A percentile compares a stretch with the other conserved stretches of the same genome.
Evolutionary conservation across 345 rosid species (phyloP).

Genomic region (Citrus medica): DNA sequence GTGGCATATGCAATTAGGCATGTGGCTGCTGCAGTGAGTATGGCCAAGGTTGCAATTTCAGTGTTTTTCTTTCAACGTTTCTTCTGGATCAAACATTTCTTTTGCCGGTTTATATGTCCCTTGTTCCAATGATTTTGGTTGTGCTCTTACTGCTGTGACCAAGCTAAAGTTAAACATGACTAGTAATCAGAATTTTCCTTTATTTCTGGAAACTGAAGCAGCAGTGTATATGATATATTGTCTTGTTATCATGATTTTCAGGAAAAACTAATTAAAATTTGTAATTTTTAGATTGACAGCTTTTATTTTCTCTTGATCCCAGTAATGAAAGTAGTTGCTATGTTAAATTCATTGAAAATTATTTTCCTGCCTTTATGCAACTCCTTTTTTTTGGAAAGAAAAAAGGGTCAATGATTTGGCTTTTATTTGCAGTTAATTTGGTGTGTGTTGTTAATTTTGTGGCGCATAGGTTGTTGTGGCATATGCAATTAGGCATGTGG

Average conservation of each 20-base stretch:
- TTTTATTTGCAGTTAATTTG: too few relatives aligned
- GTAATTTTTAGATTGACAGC: too few relatives aligned
- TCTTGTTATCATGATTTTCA: neutral
- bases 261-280: too few relatives aligned
- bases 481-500: slow-evolving; percentile 97
- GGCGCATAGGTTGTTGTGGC: slow-evolving; percentile 86
- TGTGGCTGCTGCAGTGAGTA: slow-evolving; percentile 97
- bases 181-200: too few relatives aligned
- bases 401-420: too few relatives aligned
- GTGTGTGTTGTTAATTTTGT: slow-evolving; percentile 8
- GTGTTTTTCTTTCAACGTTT: slow-evolving; percentile 84
- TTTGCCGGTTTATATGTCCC: slow-evolving; percentile 69
- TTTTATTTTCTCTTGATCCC: too few relatives aligned
- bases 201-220: too few relatives aligned
- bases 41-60: slow-evolving; percentile 99
- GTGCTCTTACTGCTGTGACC: slow-evolving; percentile 83
- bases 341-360: too few relatives aligned
- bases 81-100: slow-evolving; percentile 87
- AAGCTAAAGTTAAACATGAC: slow-evolving; percentile 70
- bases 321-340: too few relatives aligned
- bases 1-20: slow-evolving; percentile 98
- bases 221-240: neutral
- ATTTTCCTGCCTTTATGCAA: too few relatives aligned
- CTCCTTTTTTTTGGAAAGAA: too few relatives aligned
- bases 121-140: slow-evolving; percentile 93